Base-by-base conservation (phyloP, 2,329 filamentous ascomycete genomes). In the Ampelomyces quisqualis region DNA sequence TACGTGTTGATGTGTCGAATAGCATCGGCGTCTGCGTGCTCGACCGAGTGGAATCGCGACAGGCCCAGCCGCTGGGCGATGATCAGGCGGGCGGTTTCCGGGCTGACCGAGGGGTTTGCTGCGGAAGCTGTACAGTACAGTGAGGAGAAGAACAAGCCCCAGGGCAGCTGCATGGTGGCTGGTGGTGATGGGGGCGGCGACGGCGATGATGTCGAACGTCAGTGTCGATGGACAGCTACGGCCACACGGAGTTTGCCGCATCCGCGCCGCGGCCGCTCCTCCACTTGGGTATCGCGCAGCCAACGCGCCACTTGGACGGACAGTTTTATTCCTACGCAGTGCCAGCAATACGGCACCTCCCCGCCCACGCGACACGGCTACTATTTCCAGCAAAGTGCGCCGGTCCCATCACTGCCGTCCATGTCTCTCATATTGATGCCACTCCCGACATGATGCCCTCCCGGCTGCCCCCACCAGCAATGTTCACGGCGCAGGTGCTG, bases 11-110 rank as follows among this genome's bases (percentile, higher is more conserved):
- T 68, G 33, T 70, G 68, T 23, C 67, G 51, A 35, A 78, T 56
- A n/a, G 63, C 64, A 7, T 70, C 65, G 8, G 71, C 65, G 34
- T 65, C 65, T 19, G 63, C 51, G 43, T 70, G 51, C 42, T 70
- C 64, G 33, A 74, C 58, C 17, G 64, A 58, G 50, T 78, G 74
- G 60, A 70, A 77, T 38, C 70, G 67, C 38, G 75, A 73, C 22
- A 78, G 63, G 13, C 74, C 75, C 18, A 77, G 68, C 53, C 74
- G 64, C 58, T 76, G 72, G 34, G 76, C 75, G 44, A 78, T 56
- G 34, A 78, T 70, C 42, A 78, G 59, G 57, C 75, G 68, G 51
- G 76, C 73, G 26, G 71, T 70, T 39, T 71, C 66, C 11, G 74
- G 69, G 53, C 41, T 57, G 45, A 69, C 49, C 19, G 57, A 52